Percentiles rank a stretch among this genome's conserved stretches.
phyloP scores from a whole-genome alignment of 768 basidiomycete genomes.

The Grammothele lineata region DNA sequence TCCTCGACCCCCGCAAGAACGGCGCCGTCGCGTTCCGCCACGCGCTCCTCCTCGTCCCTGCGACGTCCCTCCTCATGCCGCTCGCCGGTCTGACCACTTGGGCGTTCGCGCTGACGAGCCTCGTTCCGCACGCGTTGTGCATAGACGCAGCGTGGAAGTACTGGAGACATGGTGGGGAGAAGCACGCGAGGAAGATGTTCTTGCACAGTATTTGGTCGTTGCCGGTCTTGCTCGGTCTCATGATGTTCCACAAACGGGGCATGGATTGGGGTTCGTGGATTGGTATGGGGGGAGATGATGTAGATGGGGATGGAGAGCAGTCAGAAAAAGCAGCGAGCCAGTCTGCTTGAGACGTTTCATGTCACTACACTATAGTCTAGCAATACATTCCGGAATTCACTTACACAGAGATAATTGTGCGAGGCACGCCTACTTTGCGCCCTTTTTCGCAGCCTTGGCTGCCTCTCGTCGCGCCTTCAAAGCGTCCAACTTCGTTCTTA shows the following conservation, averaged over 20 bases:
- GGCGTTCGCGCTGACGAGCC: slow-evolving; percentile 74
- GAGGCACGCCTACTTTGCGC: background rate
- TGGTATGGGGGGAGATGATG: slow-evolving; percentile 22
- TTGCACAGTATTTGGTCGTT: slow-evolving; percentile 86
- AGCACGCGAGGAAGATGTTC: slow-evolving; percentile 74
- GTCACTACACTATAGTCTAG: too few relatives aligned
- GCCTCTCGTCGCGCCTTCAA: slow-evolving; percentile 45
- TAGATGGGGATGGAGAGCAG: background rate
- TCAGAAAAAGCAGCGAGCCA: background rate
- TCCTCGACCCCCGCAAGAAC: slow-evolving; percentile 74
- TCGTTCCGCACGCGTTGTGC: slow-evolving; percentile 73
- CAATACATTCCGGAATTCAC: too few relatives aligned
- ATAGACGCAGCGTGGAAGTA: slow-evolving; percentile 69
- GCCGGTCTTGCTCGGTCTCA: slow-evolving; percentile 82
- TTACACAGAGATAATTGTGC: too few relatives aligned
- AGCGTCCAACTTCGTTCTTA: slow-evolving; percentile 64
- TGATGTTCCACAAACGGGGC: slow-evolving; percentile 94
- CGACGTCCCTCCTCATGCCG: slow-evolving; percentile 78
- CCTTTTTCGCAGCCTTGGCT: slow-evolving; percentile 22
- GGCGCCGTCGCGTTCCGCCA: slow-evolving; percentile 84
- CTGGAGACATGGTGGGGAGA: slow-evolving; percentile 67
- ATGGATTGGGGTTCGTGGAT: slow-evolving; percentile 72
- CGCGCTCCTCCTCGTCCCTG: slow-evolving; percentile 66
- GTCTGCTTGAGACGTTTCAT: too few relatives aligned
- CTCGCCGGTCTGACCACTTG: slow-evolving; percentile 92